Conservation (phyloP, 768 basidiomycete species). For the Boletus pseudopeckii region DNA sequence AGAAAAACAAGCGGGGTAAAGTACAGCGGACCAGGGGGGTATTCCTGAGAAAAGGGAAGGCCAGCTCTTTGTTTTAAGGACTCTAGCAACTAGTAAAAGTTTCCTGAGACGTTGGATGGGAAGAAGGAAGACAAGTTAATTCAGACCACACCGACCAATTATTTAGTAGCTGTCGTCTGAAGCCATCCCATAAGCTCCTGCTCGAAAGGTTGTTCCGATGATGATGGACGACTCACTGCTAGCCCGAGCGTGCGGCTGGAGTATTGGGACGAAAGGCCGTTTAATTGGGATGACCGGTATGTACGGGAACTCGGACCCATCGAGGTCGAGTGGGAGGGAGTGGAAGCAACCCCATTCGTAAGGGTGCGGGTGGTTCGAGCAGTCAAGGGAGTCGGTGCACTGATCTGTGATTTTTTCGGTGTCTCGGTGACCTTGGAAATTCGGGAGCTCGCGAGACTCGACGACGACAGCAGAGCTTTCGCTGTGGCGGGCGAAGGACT, state of each 20-base stretch:
- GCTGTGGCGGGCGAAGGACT: conserved; percentile 43
- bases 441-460: conserved; percentile 48
- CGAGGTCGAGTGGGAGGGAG: conserved; percentile 57
- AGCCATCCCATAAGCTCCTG: conserved; percentile 38
- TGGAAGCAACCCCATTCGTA: conserved; percentile 48
- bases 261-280: conserved; percentile 68
- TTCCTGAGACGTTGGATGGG: conserved; percentile 12
- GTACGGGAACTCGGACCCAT: conserved; percentile 60
- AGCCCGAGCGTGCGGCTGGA: conserved; percentile 74
- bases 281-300: conserved; percentile 66
- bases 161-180: conserved; percentile 36
- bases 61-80: conserved; percentile 34
- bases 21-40: conserved; percentile 42
- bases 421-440: conserved; percentile 60
- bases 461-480: conserved; percentile 57
- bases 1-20: conserved; percentile 36
- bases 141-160: conserved; percentile 11
- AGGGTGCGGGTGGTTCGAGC: conserved; percentile 66
- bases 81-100: conserved; percentile 29
- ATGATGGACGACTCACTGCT: conserved; percentile 50
- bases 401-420: conserved; percentile 87
- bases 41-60: conserved; percentile 32
- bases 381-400: conserved; percentile 83
- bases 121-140: conserved; percentile 7
- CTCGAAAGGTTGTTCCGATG: conserved; percentile 33